Conservation (phyloP, 768 basidiomycete species). For the Rubroboletus pulcherrimus region DNA sequence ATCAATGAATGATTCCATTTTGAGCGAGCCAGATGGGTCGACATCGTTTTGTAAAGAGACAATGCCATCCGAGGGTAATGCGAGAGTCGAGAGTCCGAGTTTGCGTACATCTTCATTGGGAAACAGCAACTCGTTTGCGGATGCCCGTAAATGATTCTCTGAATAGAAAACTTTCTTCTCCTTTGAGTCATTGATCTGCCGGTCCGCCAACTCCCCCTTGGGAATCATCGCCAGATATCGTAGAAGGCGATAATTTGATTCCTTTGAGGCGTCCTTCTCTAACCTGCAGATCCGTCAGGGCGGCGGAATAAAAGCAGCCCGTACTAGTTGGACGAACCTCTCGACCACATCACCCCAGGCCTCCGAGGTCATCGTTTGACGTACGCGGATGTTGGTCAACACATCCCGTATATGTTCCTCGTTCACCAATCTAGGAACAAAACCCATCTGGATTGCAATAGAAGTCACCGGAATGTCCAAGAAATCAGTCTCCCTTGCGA, state of each 20-base stretch:
- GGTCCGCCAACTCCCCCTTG: too few species aligned
- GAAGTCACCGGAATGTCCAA: background rate
- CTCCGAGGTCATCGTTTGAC: constrained; percentile 37
- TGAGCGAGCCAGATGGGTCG: background rate
- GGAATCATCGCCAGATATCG: constrained; percentile 50
- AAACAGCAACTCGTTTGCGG: constrained; percentile 62
- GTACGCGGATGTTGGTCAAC: background rate
- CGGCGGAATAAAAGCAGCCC: constrained; percentile 32
- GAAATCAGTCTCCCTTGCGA: constrained; percentile 2
- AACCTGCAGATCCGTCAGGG: constrained; percentile 6
- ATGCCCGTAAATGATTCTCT: background rate
- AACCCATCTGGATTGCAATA: background rate
- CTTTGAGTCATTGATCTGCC: background rate
- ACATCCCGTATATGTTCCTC: constrained; percentile 4
- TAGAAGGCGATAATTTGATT: constrained; percentile 29
- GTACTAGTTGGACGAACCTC: background rate
- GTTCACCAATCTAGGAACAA: background rate
- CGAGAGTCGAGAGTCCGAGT: constrained; percentile 73
- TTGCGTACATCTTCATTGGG: constrained; percentile 64
- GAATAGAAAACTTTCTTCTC: constrained; percentile 9
- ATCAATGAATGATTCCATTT: background rate
- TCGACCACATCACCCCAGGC: constrained; percentile 8
- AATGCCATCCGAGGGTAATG: background rate
- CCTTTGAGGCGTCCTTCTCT: constrained; percentile 6
- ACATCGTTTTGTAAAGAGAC: background rate